Evolutionary conservation across 768 basidiomycete species (phyloP), one percentile per base, ranked within the genome.

Genomic region (Lactarius hengduanensis): DNA sequence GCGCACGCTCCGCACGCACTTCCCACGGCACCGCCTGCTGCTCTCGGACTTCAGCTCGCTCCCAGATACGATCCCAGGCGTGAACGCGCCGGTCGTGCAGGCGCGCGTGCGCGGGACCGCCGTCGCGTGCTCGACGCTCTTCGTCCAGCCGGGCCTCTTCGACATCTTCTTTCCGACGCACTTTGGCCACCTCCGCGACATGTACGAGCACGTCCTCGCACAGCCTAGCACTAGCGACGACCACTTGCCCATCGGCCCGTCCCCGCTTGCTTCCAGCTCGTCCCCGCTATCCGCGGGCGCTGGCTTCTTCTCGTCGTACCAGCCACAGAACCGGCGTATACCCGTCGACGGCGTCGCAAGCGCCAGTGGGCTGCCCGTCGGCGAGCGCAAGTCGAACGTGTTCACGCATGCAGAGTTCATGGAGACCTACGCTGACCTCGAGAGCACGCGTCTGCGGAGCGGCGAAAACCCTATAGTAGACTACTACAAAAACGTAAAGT

Each of bases 161-260:
- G 97, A 99, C 76, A 98, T 98, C 67, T 93, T 99, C 80, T 99
- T 99, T 80, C 97, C 97, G 11, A 98, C 96, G 15, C 80, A 92
- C 74, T 98, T 98, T 70, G 85, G 84, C 61, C 83, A 82, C 26
- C 81, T 98, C 62, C 81, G 91, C 57, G 93, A 96, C 74, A 92
- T 96, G 86, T 98, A 98, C 77, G 91, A 95, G 73, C 81, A 86
- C 70, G 83, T 89, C 63, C 85, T 98, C 66, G 83, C 87, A 43
- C 83, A 85, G 72, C 86, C 88, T 28, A 47, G 64, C 4, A 65
- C 71, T 13, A 59, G 68, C 18, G 69, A 71, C 45, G 79, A 79
- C 38, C 71, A 72, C 9, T 61, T 65, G 54, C 63, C 71, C 26
- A 65, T 70, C 32, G 66, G 63, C 16, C 74, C 81, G 18, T 84